Percentiles rank a stretch among this genome's conserved stretches.
Evolutionary conservation across 352 stramenopile genomes (phyloP).

Genomic region (Phytopythium ostracodes): DNA sequence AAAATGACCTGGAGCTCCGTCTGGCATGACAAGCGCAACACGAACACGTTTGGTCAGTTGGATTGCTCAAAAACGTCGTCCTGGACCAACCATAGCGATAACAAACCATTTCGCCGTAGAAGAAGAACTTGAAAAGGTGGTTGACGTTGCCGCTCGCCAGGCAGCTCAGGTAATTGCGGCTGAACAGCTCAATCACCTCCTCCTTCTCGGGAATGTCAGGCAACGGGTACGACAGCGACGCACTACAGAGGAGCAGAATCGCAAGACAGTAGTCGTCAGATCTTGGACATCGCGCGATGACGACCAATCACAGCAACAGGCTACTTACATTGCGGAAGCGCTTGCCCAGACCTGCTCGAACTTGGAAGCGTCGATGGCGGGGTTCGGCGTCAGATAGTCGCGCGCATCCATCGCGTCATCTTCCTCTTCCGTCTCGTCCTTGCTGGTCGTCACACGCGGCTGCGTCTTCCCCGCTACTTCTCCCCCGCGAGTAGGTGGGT

Average conservation of each 20-base stretch:
- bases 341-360: constrained; percentile 81
- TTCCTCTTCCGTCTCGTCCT: constrained; percentile 34
- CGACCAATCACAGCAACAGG: not conserved
- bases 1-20: constrained; percentile 76
- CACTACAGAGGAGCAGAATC: constrained; percentile 17
- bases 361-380: constrained; percentile 61
- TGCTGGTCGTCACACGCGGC: constrained; percentile 25
- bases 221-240: constrained; percentile 40
- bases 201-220: constrained; percentile 65
- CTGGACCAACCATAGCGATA: not conserved
- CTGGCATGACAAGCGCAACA: constrained; percentile 16
- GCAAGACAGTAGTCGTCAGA: constrained; percentile 3
- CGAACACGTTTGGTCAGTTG: not conserved
- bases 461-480: not conserved
- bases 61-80: not conserved
- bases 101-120: constrained; percentile 80
- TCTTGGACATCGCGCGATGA: not conserved
- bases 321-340: constrained; percentile 68
- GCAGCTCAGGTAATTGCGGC: constrained; percentile 66
- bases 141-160: constrained; percentile 72
- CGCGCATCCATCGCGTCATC: constrained; percentile 56
- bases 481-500: not conserved
- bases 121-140: constrained; percentile 85
- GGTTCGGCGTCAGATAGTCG: constrained; percentile 61
- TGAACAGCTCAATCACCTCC: constrained; percentile 71